Evolutionary conservation across 257 asterid species (phyloP), one percentile per base, ranked within the genome.

Genomic region (Fraxinus pennsylvanica): DNA sequence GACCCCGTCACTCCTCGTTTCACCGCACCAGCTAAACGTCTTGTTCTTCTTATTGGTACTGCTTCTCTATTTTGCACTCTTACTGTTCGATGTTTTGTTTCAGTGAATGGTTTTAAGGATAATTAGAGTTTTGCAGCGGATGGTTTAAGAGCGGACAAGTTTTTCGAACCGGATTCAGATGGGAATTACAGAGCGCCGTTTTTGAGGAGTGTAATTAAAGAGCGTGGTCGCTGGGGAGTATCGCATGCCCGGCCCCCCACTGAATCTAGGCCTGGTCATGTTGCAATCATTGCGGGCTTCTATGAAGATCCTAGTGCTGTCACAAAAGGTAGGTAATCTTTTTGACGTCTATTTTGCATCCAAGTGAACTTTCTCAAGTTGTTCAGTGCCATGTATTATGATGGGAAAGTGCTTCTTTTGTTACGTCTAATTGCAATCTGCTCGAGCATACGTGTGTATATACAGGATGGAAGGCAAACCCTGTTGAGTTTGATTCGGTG

Each of bases 231-330:
- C 38, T 95, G 98, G 98, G 99, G 99, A 79, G 98, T 95, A 35
- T 95, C 99, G 5, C 98, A 93, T 75, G 98, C 99, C 7, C 97
- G 99, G 29, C 99, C 99, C 61, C 99, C 99, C 5, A 95, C 99
- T 2, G 99, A 95, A 81, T 95, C 98, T 21, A 90, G 98, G 83
- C 99, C 98, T 33, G 98, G 99, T 9, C 99, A 95, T 88, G 99
- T 95, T 83, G 96, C 99, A 35, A 88, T 95, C 29, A 95, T 93
- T 87, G 99, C 99, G 82, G 99, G 99, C 0, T 93, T 95, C 80
- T 95, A 95, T 83, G 99, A 95, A 85, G 99, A 95, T 86, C 99
- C 99, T 63, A 95, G 98, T 81, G 99, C 99, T 67, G 97, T 95
- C 71, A 95, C 99, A 27, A 93, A 95, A 92, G 99, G 99, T 92